These are phyloP conservation scores for Globisporangium takayamanum DNA, from an alignment of 352 stramenopile genomes.

Conservation along the genomic window DNA sequence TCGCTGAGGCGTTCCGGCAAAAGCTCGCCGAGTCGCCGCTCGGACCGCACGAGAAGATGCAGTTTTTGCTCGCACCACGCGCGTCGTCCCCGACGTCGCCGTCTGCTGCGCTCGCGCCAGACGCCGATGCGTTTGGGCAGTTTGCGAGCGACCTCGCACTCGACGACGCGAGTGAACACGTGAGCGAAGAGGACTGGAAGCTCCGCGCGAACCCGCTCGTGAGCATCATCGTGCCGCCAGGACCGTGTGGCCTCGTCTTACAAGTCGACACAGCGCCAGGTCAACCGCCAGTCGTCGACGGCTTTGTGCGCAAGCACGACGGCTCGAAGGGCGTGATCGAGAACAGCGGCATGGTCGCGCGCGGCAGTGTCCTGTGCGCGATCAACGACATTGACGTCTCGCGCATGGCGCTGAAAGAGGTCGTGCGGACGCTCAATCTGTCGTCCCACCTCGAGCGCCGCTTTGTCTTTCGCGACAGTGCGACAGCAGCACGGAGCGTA, in stretches of 20 bases:
- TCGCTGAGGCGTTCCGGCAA: conserved; percentile 55
- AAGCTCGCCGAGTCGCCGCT: conserved; percentile 69
- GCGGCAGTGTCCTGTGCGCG: conserved; percentile 60
- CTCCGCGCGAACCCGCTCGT: conserved; percentile 49
- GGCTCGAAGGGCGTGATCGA: conserved; percentile 70
- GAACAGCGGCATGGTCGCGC: conserved; percentile 56
- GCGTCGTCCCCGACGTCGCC: background rate
- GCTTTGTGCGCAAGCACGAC: conserved; percentile 66
- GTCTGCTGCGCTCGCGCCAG: background rate
- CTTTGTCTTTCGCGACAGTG: conserved; percentile 61
- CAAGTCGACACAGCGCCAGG: conserved; percentile 31
- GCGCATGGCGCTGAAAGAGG: conserved; percentile 54
- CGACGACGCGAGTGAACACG: conserved; percentile 32
- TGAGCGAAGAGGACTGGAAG: conserved; percentile 69
- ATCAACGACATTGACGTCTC: conserved; percentile 81
- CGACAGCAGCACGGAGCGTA: background rate
- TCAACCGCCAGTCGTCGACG: conserved; percentile 50
- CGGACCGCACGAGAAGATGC: conserved; percentile 63
- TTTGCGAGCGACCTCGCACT: conserved; percentile 10
- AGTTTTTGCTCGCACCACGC: conserved; percentile 31
- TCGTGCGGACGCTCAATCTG: conserved; percentile 63
- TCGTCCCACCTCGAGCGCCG: conserved; percentile 63
- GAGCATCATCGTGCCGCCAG: conserved; percentile 67
- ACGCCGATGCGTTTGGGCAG: conserved; percentile 11
- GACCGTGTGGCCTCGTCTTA: conserved; percentile 65